Conservation (phyloP, 208 protist genomes). For the Leptomonas pyrrhocoris region DNA sequence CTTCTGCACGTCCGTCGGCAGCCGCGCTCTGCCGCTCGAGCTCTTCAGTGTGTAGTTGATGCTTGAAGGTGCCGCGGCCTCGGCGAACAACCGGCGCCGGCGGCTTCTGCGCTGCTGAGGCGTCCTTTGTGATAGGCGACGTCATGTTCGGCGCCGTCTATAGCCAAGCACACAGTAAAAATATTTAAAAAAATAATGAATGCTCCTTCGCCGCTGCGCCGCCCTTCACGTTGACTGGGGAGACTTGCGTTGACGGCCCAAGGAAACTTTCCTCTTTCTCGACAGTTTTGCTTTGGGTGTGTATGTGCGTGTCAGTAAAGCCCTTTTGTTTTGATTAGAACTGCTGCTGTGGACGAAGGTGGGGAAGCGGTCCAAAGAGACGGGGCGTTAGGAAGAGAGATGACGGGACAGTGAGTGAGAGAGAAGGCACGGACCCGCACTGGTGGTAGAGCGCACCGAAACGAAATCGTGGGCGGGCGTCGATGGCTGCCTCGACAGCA, state of each 20-base stretch:
- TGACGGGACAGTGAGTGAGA: too few relatives aligned
- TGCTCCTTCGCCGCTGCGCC: too few relatives aligned
- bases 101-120: conserved; percentile 16
- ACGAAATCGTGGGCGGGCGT: too few relatives aligned
- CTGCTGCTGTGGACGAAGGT: background rate
- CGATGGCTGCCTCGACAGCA: too few relatives aligned
- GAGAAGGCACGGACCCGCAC: too few relatives aligned
- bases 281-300: background rate
- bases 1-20: conserved; percentile 25
- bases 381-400: background rate
- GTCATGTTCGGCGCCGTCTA: background rate
- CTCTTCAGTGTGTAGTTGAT: conserved; percentile 72
- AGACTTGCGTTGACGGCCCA: too few relatives aligned
- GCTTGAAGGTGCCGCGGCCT: conserved; percentile 72
- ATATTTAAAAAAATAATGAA: too few relatives aligned
- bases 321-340: background rate
- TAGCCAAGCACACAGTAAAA: background rate
- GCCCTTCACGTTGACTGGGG: too few relatives aligned
- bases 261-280: background rate
- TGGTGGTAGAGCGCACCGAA: too few relatives aligned
- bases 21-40: conserved; percentile 34
- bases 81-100: conserved; percentile 51
- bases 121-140: background rate
- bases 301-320: background rate
- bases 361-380: background rate